Conservation (phyloP, 1,284 basidiomycete genomes). For the Volvariella volvacea region DNA sequence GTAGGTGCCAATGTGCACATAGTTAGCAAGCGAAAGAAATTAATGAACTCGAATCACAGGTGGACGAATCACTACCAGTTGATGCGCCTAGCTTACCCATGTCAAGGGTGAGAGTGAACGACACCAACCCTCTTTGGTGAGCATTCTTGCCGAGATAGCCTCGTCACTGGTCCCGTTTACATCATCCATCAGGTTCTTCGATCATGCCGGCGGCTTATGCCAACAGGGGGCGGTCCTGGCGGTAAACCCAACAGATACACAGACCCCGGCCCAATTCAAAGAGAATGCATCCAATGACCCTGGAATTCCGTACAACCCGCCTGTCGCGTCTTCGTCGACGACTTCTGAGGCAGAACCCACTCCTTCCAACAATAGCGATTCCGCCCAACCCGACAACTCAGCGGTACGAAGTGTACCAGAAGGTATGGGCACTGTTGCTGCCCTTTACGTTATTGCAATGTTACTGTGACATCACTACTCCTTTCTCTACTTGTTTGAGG, state of each 20-base stretch:
- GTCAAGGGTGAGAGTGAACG: constrained; percentile 22
- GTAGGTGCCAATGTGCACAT: constrained; percentile 13
- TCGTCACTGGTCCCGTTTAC: neutral
- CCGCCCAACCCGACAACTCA: too few relatives aligned
- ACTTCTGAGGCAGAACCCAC: too few relatives aligned
- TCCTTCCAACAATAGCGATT: too few relatives aligned
- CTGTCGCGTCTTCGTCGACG: too few relatives aligned
- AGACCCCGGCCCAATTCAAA: constrained; percentile 20
- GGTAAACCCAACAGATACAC: constrained; percentile 12
- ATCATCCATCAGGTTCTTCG: constrained; percentile 24
- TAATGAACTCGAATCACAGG: constrained; percentile 13
- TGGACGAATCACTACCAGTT: constrained; percentile 21
- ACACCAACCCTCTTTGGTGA: constrained; percentile 26
- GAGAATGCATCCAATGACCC: constrained; percentile 24
- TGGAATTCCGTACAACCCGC: constrained; percentile 3
- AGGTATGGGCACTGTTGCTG: too few relatives aligned
- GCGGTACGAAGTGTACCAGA: too few relatives aligned
- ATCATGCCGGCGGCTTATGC: constrained; percentile 30
- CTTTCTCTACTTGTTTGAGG: too few relatives aligned
- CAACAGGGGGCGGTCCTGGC: constrained; percentile 25
- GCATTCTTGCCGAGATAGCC: constrained; percentile 1
- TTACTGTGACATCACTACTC: too few relatives aligned
- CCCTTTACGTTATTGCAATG: too few relatives aligned
- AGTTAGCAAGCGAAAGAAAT: neutral
- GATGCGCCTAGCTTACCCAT: constrained; percentile 26